Base-by-base conservation (phyloP, 2,329 filamentous ascomycete genomes). In the Daldinia sp. region DNA sequence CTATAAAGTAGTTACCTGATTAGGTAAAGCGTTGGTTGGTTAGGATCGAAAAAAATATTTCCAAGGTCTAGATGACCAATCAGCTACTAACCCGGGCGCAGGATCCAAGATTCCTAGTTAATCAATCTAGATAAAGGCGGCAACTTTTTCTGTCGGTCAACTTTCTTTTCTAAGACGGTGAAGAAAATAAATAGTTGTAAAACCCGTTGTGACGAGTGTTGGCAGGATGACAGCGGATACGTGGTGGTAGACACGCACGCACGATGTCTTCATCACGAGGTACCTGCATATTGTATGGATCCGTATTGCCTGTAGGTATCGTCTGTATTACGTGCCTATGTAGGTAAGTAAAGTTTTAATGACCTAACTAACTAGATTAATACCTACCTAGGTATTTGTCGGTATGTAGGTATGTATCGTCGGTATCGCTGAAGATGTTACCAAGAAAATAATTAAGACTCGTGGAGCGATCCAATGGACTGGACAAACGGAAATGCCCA, bases 81-180 rank as follows among this genome's bases (percentile, higher is more conserved):
- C 19, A 53, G 39, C 34, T 56, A 29, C 32, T 45, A 55, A 29
- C 17, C 41, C 35, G 51, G 47, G 39, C 35, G 41, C 41, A 43
- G 29, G 48, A 17, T 50, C 34, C 48, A 47, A 50, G 51, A 41
- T 53, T 37, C 48, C 21, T 50, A 21, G 43, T n/a, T 49, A 37
- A 30, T 25, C 25, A 60, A 48, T 64, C 56, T 62, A 56, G 64
- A 60, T 62, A 54, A 62, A 47, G 30, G 64, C 55, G 55, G 61
- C 52, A 58, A 61, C 61, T 39, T 34, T 50, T 39, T 34, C 47
- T 17, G 23, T 59, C 51, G 55, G 50, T 61, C 27, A 56, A 45
- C 19, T 15, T 25, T 23, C 27, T n/a, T 13, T 45, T n/a, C n/a
- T n/a, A n/a, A 45, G 21, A 45, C 39, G 39, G 39, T n/a, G 39